Conservation (phyloP, 2,329 filamentous ascomycete genomes). For the Fusarium domesticum region DNA sequence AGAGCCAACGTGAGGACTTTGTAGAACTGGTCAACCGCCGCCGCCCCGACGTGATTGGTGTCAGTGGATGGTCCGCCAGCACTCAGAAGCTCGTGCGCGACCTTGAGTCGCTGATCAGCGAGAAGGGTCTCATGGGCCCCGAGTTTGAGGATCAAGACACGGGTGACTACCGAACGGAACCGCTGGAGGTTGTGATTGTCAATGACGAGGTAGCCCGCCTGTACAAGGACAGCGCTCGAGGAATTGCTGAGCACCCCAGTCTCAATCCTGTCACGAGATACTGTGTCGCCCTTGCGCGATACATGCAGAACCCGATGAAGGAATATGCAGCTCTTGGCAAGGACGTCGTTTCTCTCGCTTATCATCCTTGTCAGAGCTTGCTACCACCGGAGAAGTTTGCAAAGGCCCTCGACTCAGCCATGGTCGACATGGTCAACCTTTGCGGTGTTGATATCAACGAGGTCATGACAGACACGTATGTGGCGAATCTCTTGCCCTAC, state of each 20-base stretch:
- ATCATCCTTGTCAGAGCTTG: slow-evolving; percentile 86
- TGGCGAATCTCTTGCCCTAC: slow-evolving; percentile 84
- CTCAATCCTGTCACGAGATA: slow-evolving; percentile 79
- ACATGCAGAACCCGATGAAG: slow-evolving; percentile 93
- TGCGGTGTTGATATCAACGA: slow-evolving; percentile 95
- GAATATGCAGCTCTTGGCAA: slow-evolving; percentile 92
- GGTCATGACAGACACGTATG: slow-evolving; percentile 75
- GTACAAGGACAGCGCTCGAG: slow-evolving; percentile 86
- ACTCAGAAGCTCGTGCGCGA: slow-evolving; percentile 81
- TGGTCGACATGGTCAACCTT: slow-evolving; percentile 98
- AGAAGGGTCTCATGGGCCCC: slow-evolving; percentile 72
- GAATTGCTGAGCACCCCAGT: slow-evolving; percentile 74
- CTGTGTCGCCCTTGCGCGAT: slow-evolving; percentile 83
- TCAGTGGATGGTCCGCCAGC: slow-evolving; percentile 86
- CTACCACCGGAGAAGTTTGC: slow-evolving; percentile 83
- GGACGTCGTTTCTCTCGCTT: slow-evolving; percentile 81
- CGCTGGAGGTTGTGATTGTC: slow-evolving; percentile 83
- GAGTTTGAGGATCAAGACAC: slow-evolving; percentile 80
- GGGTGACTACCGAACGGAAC: slow-evolving; percentile 71
- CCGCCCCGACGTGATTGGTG: slow-evolving; percentile 83
- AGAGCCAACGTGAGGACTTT: slow-evolving; percentile 64
- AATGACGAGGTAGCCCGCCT: slow-evolving; percentile 97
- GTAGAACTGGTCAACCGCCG: slow-evolving; percentile 75
- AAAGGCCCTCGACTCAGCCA: slow-evolving; percentile 86
- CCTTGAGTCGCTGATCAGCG: slow-evolving; percentile 72